Evolutionary conservation across 371 early-diverging fungal species (phyloP), one percentile per base, ranked within the genome.

Genomic region (Mortierella polycephala): DNA sequence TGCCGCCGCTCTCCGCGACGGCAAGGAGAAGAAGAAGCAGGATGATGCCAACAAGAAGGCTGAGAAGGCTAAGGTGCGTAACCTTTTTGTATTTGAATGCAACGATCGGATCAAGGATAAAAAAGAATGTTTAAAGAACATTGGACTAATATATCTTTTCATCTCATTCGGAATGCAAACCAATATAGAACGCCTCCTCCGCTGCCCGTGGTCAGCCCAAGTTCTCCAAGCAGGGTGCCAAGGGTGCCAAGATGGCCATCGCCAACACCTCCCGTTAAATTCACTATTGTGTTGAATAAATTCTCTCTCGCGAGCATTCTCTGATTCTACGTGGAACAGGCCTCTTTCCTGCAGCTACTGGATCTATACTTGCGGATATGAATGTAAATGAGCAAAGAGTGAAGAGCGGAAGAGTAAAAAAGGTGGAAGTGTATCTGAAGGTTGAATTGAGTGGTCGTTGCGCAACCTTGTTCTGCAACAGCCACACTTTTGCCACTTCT

Each of bases 1-100:
- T 72, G 88, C 91, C 60, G 91, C 91, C 71, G 97, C 97, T 67
- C 86, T 95, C 69, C 85, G 88, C 75, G 92, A 92, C 85, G 90
- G 89, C 84, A 97, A 96, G 94, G 95, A 93, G 65, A 88, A 92
- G 86, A 92, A 92, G 89, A 92, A 89, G 88, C 89, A 84, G 67
- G 91, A 91, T 62, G 87, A 89, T 71, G 89, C 91, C 71, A 90
- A 92, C 86, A 96, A 93, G 91, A 95, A 93, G 91, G 87, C 89
- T 47, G 92, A 89, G 79, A 85, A 85, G 71, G 87, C 89, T 55
- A 86, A 68, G 68, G 71, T 71, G 30, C 16, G 62, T 62, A 5
- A n/a, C 16, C n/a, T n/a, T n/a, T n/a, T n/a, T n/a, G n/a, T n/a
- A n/a, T n/a, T n/a, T n/a, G n/a, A n/a, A n/a, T n/a, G n/a, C n/a